A percentile compares a stretch with the other conserved stretches of the same genome.
Evolutionary conservation across 2,329 filamentous ascomycete species (phyloP).

Genomic region (Aulographum hederae): DNA sequence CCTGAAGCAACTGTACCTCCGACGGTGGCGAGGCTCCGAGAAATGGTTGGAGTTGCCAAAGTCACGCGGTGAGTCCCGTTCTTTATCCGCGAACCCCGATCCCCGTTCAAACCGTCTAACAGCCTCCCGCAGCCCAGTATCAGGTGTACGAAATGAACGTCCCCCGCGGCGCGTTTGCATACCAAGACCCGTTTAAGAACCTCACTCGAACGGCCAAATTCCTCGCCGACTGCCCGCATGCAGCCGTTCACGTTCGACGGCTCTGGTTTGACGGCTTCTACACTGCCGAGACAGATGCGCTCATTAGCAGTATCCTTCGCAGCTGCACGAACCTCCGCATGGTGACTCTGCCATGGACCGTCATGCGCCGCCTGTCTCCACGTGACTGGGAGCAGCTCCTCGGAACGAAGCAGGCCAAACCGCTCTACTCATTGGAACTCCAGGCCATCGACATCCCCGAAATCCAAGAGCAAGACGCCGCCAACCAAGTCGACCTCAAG

Average conservation of each 20-base stretch:
- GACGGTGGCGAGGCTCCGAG: conserved; percentile 32
- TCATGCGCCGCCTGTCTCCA: conserved; percentile 28
- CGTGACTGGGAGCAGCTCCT: conserved; percentile 30
- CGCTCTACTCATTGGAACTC: conserved; percentile 32
- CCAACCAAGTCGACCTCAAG: conserved; percentile 23
- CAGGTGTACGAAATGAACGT: conserved; percentile 29
- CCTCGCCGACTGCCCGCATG: conserved; percentile 23
- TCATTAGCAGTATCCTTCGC: conserved; percentile 29
- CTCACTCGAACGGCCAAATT: conserved; percentile 28
- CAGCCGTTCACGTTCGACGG: conserved; percentile 30
- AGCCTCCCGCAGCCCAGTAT: conserved; percentile 19
- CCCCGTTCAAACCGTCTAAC: not conserved
- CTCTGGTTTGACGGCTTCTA: conserved; percentile 39
- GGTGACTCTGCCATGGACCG: conserved; percentile 34
- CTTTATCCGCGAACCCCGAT: not conserved
- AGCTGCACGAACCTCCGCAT: conserved; percentile 28
- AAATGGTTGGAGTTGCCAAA: conserved; percentile 30
- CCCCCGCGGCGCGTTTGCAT: conserved; percentile 26
- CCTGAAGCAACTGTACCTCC: conserved; percentile 31
- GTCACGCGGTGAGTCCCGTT: conserved; percentile 12
- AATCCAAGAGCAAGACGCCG: conserved; percentile 21
- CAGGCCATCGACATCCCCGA: conserved; percentile 29
- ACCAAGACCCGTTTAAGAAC: conserved; percentile 31
- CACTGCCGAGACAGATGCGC: conserved; percentile 28
- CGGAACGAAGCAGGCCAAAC: conserved; percentile 16